phyloP scores from a whole-genome alignment of 2,329 filamentous ascomycete genomes.

The Verruconis gallopava region DNA sequence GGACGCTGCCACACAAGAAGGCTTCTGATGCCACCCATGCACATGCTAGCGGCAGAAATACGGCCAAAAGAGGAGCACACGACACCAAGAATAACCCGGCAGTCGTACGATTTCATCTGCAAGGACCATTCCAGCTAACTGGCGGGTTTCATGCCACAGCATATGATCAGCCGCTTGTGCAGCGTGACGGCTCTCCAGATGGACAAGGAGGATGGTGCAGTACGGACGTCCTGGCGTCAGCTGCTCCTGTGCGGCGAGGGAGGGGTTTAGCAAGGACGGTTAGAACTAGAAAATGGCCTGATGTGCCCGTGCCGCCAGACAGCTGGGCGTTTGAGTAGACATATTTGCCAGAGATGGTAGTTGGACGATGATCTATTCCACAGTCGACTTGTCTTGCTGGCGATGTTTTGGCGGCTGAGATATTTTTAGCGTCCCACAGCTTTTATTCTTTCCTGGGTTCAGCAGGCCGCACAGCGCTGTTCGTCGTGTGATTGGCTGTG shows the following conservation, averaged over 20 bases:
- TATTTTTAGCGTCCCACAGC: slow-evolving; percentile 25
- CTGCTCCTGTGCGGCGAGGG: background rate
- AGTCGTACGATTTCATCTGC: background rate
- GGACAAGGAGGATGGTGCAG: too few species aligned
- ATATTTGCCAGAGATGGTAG: background rate
- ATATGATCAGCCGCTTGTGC: background rate
- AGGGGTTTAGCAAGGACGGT: background rate
- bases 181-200: too few species aligned
- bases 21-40: too few species aligned
- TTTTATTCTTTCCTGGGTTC: too few species aligned
- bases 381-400: background rate
- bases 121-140: background rate
- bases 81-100: background rate
- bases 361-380: background rate
- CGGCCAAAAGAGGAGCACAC: background rate
- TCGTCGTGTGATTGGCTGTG: too few species aligned
- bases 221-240: too few species aligned
- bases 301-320: background rate
- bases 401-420: slow-evolving; percentile 4
- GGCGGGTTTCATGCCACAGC: background rate
- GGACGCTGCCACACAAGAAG: background rate
- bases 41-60: too few species aligned
- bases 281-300: background rate
- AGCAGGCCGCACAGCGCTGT: too few species aligned
- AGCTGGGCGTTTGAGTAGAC: background rate